A percentile compares a stretch with the other conserved stretches of the same genome.
Conservation (phyloP, 768 basidiomycete genomes). For the Mycena albidolilacea region DNA sequence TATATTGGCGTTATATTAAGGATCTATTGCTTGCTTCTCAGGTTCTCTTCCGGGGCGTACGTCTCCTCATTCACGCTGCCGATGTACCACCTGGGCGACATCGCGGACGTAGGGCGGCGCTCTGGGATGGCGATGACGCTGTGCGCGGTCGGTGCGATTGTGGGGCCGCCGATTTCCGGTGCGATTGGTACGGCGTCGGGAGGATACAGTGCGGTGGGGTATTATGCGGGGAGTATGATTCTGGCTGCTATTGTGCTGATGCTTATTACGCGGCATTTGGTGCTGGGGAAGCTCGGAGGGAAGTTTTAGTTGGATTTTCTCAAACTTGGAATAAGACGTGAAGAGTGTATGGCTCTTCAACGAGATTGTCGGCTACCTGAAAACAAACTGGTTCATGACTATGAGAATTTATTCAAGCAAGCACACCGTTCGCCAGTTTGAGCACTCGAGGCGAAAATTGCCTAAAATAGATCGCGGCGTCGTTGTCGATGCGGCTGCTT, state of each 20-base stretch:
- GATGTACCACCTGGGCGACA: conserved; percentile 71
- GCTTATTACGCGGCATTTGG: conserved; percentile 56
- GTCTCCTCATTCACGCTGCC: conserved; percentile 71
- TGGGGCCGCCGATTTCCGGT: conserved; percentile 82
- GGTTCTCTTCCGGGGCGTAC: conserved; percentile 75
- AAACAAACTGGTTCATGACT: too few relatives aligned
- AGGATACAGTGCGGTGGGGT: conserved; percentile 67
- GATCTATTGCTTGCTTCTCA: conserved; percentile 41
- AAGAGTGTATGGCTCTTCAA: too few relatives aligned
- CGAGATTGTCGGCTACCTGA: too few relatives aligned
- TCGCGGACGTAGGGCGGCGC: conserved; percentile 74
- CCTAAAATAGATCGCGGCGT: conserved; percentile 5
- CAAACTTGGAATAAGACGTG: neutral
- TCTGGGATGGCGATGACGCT: conserved; percentile 77
- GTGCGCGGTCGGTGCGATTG: conserved; percentile 73
- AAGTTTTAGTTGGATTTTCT: conserved; percentile 50
- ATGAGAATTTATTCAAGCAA: too few relatives aligned
- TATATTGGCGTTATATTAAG: neutral
- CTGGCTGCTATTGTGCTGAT: conserved; percentile 60
- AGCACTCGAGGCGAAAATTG: neutral
- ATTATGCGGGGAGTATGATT: conserved; percentile 60
- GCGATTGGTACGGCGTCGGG: conserved; percentile 70
- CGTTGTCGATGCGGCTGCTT: neutral
- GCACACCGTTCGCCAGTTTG: too few relatives aligned
- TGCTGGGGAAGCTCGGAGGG: conserved; percentile 56